A percentile compares a stretch with the other conserved stretches of the same genome.
phyloP scores from a whole-genome alignment of 31 red algal genomes.

The Endocladia muricata region DNA sequence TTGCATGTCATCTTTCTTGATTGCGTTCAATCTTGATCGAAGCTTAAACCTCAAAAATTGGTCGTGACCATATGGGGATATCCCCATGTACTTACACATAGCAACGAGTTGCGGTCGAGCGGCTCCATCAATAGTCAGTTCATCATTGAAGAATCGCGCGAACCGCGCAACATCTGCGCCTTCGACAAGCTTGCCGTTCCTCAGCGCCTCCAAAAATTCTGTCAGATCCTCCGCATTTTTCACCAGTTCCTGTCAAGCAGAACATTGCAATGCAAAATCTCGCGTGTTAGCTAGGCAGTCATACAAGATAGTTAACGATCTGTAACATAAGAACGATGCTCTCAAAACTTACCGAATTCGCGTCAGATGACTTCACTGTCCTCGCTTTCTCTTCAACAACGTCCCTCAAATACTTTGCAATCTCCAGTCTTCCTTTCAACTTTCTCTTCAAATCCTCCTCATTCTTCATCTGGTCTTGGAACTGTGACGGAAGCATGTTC shows the following conservation, averaged over 20 bases:
- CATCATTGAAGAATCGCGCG: conserved; percentile 90
- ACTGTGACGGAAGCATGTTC: conserved; percentile 98
- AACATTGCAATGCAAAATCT: too few relatives aligned
- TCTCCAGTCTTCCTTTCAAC: conserved; percentile 82
- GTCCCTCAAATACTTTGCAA: conserved; percentile 94
- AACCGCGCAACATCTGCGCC: conserved; percentile 77
- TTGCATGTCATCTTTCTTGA: conserved; percentile 96
- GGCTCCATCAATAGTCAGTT: conserved; percentile 88
- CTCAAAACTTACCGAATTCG: conserved; percentile 63
- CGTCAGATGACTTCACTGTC: conserved; percentile 60
- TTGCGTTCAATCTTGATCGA: conserved; percentile 70
- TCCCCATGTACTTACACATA: conserved; percentile 99
- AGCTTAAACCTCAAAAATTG: conserved; percentile 87
- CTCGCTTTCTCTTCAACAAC: conserved; percentile 94
- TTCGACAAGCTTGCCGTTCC: conserved; percentile 74
- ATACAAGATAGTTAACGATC: neutral
- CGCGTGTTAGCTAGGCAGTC: neutral
- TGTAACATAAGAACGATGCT: neutral
- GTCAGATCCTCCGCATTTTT: conserved; percentile 80
- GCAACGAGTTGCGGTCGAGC: conserved; percentile 88
- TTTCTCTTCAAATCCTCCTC: conserved; percentile 94
- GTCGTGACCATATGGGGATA: conserved; percentile 87
- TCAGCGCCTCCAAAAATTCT: conserved; percentile 74
- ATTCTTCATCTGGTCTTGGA: conserved; percentile 95
- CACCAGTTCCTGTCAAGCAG: conserved; percentile 52